Conservation (phyloP, 2,329 filamentous ascomycete species). For the Periglandula ipomoeae region DNA sequence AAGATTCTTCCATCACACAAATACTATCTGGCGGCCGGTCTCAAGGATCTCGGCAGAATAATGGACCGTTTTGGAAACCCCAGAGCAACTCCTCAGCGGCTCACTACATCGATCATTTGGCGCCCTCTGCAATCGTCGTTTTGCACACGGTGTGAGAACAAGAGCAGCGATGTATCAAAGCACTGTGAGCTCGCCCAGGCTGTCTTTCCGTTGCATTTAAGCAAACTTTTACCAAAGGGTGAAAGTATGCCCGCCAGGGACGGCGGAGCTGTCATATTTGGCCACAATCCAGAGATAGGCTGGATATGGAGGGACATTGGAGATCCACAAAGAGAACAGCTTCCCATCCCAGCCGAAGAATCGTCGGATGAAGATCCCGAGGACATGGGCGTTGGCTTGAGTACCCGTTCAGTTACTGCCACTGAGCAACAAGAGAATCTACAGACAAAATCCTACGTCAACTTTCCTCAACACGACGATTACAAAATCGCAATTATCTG, state of each 20-base stretch:
- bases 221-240: not conserved
- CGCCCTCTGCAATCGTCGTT: too few species aligned
- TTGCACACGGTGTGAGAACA: not conserved
- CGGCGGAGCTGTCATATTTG: constrained; percentile 3
- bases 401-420: too few species aligned
- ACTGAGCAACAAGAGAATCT: too few species aligned
- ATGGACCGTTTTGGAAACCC: not conserved
- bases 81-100: not conserved
- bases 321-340: not conserved
- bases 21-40: not conserved
- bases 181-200: not conserved
- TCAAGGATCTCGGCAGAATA: not conserved
- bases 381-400: not conserved
- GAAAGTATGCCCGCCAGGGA: not conserved
- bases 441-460: not conserved
- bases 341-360: not conserved
- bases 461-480: not conserved
- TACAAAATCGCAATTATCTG: not conserved
- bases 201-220: not conserved
- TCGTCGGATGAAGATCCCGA: too few species aligned
- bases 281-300: constrained; percentile 1
- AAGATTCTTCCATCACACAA: not conserved
- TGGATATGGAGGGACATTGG: constrained; percentile 4
- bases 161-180: not conserved
- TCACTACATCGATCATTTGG: not conserved